Evolutionary conservation across 2,329 filamentous ascomycete species (phyloP).

Genomic region (Alternaria triticina): DNA sequence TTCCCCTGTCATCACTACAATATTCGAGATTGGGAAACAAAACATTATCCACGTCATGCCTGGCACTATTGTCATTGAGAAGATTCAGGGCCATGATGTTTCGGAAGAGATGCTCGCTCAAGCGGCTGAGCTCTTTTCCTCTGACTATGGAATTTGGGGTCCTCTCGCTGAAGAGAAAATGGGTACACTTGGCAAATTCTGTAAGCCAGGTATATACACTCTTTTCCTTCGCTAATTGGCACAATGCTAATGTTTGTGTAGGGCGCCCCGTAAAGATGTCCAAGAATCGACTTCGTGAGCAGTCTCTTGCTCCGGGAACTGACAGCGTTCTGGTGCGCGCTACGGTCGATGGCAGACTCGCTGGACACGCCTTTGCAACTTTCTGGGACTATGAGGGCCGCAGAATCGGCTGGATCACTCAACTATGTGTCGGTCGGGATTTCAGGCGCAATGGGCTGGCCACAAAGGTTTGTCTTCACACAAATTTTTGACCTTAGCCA

Average conservation of each 20-base stretch:
- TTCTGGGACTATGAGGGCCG: background rate
- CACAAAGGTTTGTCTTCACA: background rate
- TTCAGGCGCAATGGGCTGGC: background rate
- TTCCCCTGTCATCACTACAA: background rate
- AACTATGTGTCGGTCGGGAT: background rate
- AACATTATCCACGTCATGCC: background rate
- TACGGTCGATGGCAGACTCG: background rate
- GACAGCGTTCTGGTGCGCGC: background rate
- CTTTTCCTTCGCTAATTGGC: background rate
- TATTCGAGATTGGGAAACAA: background rate
- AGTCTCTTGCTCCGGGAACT: background rate
- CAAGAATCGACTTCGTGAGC: background rate
- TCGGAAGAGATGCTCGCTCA: background rate
- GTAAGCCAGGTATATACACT: background rate
- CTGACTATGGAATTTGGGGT: background rate
- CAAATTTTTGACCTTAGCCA: fast-evolving
- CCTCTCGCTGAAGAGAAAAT: background rate
- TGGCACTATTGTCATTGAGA: background rate
- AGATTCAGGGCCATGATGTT: background rate
- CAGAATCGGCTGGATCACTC: background rate
- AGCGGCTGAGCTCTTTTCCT: background rate
- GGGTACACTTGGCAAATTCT: background rate
- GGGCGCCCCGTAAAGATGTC: background rate
- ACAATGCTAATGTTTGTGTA: background rate
- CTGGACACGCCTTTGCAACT: background rate